Percentiles rank a stretch among this genome's conserved stretches.
phyloP scores from a whole-genome alignment of 352 stramenopile genomes.

The Phytophthora sp. region DNA sequence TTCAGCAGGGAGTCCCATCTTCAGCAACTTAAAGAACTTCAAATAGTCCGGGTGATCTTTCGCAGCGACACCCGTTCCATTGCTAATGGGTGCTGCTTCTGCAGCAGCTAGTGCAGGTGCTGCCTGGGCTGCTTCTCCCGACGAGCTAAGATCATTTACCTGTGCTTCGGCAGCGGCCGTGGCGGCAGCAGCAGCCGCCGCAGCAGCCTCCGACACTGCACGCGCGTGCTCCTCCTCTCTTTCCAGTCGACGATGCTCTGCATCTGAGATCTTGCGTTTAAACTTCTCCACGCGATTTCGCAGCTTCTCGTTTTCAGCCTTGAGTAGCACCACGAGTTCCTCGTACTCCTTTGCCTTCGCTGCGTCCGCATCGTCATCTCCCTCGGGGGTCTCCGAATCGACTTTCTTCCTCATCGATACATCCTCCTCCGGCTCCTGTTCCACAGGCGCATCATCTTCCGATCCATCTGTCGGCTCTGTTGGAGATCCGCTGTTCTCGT shows the following conservation, averaged over 20 bases:
- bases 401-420: slow-evolving; percentile 29
- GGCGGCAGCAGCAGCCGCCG: slow-evolving; percentile 29
- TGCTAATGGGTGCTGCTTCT: slow-evolving; percentile 15
- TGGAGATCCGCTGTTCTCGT: slow-evolving; percentile 68
- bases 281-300: slow-evolving; percentile 76
- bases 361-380: slow-evolving; percentile 29
- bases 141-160: slow-evolving; percentile 6
- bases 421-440: slow-evolving; percentile 48
- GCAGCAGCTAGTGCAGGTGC: slow-evolving; percentile 23
- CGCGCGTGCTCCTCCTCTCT: slow-evolving; percentile 58
- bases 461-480: slow-evolving; percentile 61
- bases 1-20: slow-evolving; percentile 79
- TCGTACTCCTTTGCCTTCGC: slow-evolving; percentile 41
- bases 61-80: slow-evolving; percentile 47
- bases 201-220: slow-evolving; percentile 38
- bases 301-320: slow-evolving; percentile 83
- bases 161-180: slow-evolving; percentile 20
- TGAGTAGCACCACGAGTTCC: slow-evolving; percentile 54
- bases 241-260: slow-evolving; percentile 59
- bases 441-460: slow-evolving; percentile 56
- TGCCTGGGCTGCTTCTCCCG: slow-evolving; percentile 12
- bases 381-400: slow-evolving; percentile 37
- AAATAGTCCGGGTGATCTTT: slow-evolving; percentile 78
- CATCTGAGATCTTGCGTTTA: slow-evolving; percentile 67
- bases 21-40: slow-evolving; percentile 88